Conservation (phyloP, 2,329 filamentous ascomycete genomes). For the Harringtonia aguacate region DNA sequence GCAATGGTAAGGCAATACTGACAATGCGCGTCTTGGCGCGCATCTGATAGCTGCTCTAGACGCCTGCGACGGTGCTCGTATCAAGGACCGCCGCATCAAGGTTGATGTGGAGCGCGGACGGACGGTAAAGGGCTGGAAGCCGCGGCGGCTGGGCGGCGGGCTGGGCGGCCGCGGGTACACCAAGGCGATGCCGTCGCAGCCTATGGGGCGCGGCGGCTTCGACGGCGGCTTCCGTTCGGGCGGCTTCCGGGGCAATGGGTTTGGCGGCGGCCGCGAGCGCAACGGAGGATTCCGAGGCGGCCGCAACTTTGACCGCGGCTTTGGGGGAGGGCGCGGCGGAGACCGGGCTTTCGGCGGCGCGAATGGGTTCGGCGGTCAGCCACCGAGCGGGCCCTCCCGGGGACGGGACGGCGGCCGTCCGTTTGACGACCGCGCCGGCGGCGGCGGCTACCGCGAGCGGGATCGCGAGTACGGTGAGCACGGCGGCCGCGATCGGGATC, state of each 20-base stretch:
- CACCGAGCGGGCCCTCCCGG: conserved; percentile 50
- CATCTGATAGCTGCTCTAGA: conserved; percentile 77
- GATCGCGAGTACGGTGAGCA: conserved; percentile 26
- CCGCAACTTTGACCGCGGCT: conserved; percentile 33
- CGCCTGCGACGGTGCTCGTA: conserved; percentile 72
- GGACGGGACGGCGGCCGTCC: conserved; percentile 30
- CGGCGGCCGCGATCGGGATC: conserved; percentile 16
- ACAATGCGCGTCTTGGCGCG: conserved; percentile 53
- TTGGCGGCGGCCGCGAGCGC: conserved; percentile 35
- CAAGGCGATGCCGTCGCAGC: conserved; percentile 63
- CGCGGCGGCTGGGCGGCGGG: conserved; percentile 81
- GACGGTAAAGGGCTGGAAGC: conserved; percentile 89
- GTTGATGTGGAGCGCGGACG: conserved; percentile 95
- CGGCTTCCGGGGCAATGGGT: conserved; percentile 34
- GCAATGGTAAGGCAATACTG: conserved; percentile 55
- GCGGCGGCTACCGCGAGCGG: conserved; percentile 21
- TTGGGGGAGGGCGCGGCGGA: conserved; percentile 12
- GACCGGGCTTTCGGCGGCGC: conserved; percentile 33
- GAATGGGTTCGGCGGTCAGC: conserved; percentile 40
- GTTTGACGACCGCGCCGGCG: conserved; percentile 34
- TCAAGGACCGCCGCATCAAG: conserved; percentile 84
- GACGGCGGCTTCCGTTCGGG: conserved; percentile 37
- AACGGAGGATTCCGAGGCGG: conserved; percentile 43
- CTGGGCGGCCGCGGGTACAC: conserved; percentile 90
- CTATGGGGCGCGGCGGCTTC: conserved; percentile 37